Evolutionary conservation across 225 moss, liverwort and hornwort species (phyloP).

Genomic region (Climacium dendroides): DNA sequence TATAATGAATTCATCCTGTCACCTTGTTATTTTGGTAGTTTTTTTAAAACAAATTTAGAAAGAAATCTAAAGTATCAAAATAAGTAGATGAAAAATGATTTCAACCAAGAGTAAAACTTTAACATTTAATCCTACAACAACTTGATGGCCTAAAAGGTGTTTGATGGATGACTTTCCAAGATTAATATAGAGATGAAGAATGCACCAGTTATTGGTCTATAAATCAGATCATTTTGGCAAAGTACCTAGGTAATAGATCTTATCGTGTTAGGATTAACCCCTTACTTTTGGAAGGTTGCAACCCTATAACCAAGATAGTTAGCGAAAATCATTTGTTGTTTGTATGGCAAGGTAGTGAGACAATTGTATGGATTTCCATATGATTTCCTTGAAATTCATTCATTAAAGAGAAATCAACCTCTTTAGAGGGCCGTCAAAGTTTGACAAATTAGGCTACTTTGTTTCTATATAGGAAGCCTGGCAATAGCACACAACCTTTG

Average conservation of each 20-base stretch:
- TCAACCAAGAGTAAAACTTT: background rate
- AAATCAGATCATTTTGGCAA: background rate
- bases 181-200: background rate
- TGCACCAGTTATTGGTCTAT: background rate
- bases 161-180: background rate
- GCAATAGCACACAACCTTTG: too few relatives aligned
- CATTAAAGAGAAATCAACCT: background rate
- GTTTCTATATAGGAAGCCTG: too few relatives aligned
- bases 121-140: background rate
- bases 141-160: accelerated
- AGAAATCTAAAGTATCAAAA: background rate
- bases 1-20: background rate
- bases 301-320: background rate
- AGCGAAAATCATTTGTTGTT: background rate
- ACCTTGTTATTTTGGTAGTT: background rate
- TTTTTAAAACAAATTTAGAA: background rate
- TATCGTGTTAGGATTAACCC: accelerated
- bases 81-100: background rate
- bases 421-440: accelerated
- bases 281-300: accelerated
- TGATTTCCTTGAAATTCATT: background rate
- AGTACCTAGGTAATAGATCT: background rate
- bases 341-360: background rate
- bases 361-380: too few relatives aligned
- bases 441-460: too few relatives aligned